Evolutionary conservation across 2,329 filamentous ascomycete genomes (phyloP), one percentile per base, ranked within the genome.

Genomic region (Aschersonia sp.): DNA sequence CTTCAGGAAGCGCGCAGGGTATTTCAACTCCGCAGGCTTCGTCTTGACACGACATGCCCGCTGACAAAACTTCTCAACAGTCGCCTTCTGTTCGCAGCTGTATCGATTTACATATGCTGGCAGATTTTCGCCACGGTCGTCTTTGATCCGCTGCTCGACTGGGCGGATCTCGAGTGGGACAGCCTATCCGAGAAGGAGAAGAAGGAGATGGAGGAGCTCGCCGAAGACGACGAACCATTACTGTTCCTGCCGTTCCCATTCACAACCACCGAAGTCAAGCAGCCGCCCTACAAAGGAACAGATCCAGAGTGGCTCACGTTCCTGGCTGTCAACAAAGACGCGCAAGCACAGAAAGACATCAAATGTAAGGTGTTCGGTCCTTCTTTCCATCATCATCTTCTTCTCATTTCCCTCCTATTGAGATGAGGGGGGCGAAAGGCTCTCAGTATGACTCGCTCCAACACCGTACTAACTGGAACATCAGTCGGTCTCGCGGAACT

Each of bases 281-380:
- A 71, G 32, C 57, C 62, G 32, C 73, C 72, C 2, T 82, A 80
- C 57, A 68, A 66, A 50, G 70, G 70, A 46, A 66, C 64, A 30
- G 78, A 82, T 53, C 79, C 79, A 3, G 81, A 85, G 59, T 84
- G 77, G 78, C 65, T 69, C 51, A 67, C 69, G 45, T 85, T 81
- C 52, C 57, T 79, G 12, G 72, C 71, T 48, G 64, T 83, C n/a
- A 76, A 71, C 51, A 71, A 70, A 52, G 71, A 83, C 51, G 60
- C 57, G 11, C 60, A 71, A 42, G 63, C 72, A 8, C 63, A 75
- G 30, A 56, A 69, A 14, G 58, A 64, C 29, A 70, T 82, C 31
- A 68, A 67, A 56, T 55, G 75, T 72, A 54, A 39, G 69, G 60
- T 37, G 11, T n/a, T 7, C 10, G n/a, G 4, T 9, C 22, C 40